phyloP scores from a whole-genome alignment of 805 yeast genomes.

The Candida broadrunensis region DNA sequence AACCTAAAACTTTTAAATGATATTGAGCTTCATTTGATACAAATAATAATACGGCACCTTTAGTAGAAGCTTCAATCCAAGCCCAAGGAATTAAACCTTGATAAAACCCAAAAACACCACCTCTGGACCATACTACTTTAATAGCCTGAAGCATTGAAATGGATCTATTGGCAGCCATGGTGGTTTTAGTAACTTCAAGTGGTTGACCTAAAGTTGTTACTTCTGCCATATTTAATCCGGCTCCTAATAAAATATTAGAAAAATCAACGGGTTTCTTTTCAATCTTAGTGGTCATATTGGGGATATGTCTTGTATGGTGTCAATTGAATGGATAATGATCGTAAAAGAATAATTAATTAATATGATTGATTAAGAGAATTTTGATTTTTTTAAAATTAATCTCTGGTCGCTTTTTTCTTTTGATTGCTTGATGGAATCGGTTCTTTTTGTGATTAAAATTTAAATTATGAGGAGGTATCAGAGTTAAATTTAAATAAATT shows the following conservation, averaged over 20 bases:
- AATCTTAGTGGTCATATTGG: conserved; percentile 13
- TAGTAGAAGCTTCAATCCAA: conserved; percentile 99
- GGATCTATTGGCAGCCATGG: conserved; percentile 95
- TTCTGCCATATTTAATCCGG: conserved; percentile 88
- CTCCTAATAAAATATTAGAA: conserved; percentile 89
- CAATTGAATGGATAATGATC: too few relatives aligned
- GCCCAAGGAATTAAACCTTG: conserved; percentile 99
- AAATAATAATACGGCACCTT: conserved; percentile 92
- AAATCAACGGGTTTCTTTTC: conserved; percentile 85
- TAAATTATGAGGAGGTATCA: too few relatives aligned
- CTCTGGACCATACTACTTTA: conserved; percentile 83
- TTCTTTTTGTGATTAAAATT: too few relatives aligned
- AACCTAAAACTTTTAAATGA: conserved; percentile 59
- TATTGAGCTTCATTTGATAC: conserved; percentile 93
- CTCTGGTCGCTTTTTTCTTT: too few relatives aligned
- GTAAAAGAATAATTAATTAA: too few relatives aligned
- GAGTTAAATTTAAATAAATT: too few relatives aligned
- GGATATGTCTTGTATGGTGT: too few relatives aligned
- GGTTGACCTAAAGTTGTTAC: conserved; percentile 97
- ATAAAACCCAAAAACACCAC: conserved; percentile 89
- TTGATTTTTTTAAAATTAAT: too few relatives aligned
- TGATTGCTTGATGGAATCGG: too few relatives aligned
- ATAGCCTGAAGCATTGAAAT: conserved; percentile 66
- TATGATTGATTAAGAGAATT: too few relatives aligned
- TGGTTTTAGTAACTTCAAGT: conserved; percentile 90